Conservation (phyloP, 768 basidiomycete species). For the Trichaptum fuscoviolaceum region DNA sequence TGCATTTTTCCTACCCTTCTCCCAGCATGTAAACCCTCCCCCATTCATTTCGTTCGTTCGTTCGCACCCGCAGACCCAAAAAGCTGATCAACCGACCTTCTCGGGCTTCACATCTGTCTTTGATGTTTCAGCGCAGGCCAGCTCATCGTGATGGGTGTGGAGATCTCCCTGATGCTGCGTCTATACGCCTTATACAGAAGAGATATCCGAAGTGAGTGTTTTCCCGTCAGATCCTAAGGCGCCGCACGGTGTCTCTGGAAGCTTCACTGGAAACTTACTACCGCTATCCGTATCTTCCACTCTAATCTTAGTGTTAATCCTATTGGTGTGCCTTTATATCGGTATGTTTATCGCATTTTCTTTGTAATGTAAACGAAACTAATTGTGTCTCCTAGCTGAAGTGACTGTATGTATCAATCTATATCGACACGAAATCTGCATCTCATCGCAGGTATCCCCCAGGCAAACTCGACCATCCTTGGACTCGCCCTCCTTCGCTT, state of each 20-base stretch:
- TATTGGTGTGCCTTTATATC: conserved; percentile 2
- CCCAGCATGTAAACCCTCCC: no score
- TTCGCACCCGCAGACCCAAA: no score
- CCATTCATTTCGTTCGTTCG: background rate
- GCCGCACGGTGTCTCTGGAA: background rate
- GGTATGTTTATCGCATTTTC: background rate
- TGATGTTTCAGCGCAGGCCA: conserved; percentile 1
- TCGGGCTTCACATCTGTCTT: background rate
- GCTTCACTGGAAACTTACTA: background rate
- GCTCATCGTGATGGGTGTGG: conserved; percentile 2
- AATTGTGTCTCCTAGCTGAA: background rate
- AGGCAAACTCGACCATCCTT: conserved; percentile 2
- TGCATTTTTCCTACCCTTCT: background rate
- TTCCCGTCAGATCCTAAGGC: background rate
- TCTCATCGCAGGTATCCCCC: background rate
- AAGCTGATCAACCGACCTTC: background rate
- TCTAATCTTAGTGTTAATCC: background rate
- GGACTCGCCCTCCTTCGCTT: background rate
- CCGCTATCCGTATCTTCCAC: no score
- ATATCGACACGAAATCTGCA: background rate
- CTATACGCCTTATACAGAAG: background rate
- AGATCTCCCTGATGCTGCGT: conserved; percentile 2
- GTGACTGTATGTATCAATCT: background rate
- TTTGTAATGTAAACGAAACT: background rate
- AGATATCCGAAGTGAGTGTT: background rate